Percentiles rank a stretch among this genome's conserved stretches.
Evolutionary conservation across 2,329 filamentous ascomycete species (phyloP).

Genomic region (Fusarium napiforme): DNA sequence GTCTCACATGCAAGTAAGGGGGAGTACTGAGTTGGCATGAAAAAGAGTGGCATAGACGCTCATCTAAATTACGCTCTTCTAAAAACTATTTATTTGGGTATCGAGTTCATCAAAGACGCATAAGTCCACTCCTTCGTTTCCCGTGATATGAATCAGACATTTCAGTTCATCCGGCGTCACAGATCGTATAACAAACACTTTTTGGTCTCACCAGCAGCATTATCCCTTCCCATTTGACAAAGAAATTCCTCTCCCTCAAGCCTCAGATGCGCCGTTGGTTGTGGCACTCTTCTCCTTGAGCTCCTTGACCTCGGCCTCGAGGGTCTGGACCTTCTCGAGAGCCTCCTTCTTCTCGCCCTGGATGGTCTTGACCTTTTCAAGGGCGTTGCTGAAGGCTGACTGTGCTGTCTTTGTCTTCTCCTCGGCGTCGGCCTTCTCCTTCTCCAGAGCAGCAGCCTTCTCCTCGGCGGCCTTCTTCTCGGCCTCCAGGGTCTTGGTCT

Average conservation of each 20-base stretch:
- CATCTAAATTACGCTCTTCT: conserved; percentile 39
- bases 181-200: conserved; percentile 38
- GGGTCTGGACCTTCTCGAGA: conserved; percentile 29
- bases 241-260: conserved; percentile 11
- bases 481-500: conserved; percentile 12
- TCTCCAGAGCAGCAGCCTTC: conserved; percentile 4
- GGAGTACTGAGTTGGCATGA: conserved; percentile 8
- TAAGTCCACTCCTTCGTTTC: conserved; percentile 46
- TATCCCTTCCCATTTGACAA: conserved; percentile 11
- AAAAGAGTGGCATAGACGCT: conserved; percentile 41
- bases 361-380: conserved; percentile 20
- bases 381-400: conserved; percentile 20
- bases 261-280: conserved; percentile 34
- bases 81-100: conserved; percentile 46
- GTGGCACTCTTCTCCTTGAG: conserved; percentile 33
- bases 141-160: conserved; percentile 44
- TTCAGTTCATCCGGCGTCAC: conserved; percentile 41
- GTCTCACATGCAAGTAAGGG: not conserved
- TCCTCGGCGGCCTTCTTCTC: conserved; percentile 13
- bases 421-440: conserved; percentile 26
- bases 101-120: conserved; percentile 47
- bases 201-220: conserved; percentile 34
- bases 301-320: conserved; percentile 37
- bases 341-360: conserved; percentile 34
- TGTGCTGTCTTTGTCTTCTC: conserved; percentile 32